These are phyloP conservation scores for Rhodocollybia butyracea DNA, from an alignment of 768 basidiomycete species.

Conservation along the genomic window DNA sequence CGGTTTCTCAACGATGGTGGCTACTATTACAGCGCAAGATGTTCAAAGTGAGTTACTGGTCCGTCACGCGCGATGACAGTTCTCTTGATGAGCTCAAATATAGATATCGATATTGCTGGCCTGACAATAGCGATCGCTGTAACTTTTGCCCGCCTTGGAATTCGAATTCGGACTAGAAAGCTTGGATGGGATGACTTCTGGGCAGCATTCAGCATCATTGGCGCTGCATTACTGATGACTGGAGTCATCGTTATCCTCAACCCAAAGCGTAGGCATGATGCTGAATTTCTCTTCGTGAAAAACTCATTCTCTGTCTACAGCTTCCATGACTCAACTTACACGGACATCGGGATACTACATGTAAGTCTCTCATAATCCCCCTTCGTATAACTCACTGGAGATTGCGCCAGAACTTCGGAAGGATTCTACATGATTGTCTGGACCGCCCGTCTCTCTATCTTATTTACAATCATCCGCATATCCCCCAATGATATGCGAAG, in stretches of 20 bases:
- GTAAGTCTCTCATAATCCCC: background rate
- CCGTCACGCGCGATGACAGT: background rate
- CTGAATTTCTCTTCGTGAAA: no score
- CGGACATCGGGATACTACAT: background rate
- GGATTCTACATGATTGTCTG: slow-evolving; percentile 3
- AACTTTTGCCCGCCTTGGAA: background rate
- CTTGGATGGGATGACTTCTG: slow-evolving; percentile 5
- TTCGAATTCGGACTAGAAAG: background rate
- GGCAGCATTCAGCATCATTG: background rate
- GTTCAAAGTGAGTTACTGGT: background rate
- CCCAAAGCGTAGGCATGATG: background rate
- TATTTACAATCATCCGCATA: slow-evolving; percentile 1
- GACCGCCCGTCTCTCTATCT: slow-evolving; percentile 1
- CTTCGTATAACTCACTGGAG: background rate
- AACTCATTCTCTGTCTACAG: background rate
- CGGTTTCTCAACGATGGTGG: background rate
- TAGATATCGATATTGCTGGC: background rate
- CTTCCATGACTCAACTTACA: background rate
- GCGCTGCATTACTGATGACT: background rate
- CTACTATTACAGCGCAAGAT: slow-evolving; percentile 1
- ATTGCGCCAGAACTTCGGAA: background rate
- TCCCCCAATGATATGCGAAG: background rate
- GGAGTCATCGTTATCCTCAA: background rate
- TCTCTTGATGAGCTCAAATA: background rate
- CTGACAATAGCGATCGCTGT: slow-evolving; percentile 1